Percentiles rank a stretch among this genome's conserved stretches.
Conservation (phyloP, 148 eudicot species). For the Diospyros kaki region DNA sequence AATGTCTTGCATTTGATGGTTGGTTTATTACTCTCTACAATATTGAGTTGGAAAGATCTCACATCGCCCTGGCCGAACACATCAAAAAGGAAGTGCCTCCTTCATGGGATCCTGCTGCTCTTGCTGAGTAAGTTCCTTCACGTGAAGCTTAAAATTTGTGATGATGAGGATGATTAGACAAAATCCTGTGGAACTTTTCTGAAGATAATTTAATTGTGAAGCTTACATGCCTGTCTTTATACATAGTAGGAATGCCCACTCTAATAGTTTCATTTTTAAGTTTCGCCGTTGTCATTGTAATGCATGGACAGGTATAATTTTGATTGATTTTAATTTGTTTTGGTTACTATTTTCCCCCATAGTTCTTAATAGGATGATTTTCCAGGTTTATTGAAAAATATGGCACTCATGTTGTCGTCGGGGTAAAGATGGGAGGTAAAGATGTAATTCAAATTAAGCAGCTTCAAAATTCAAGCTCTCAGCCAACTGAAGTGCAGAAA, state of each 20-base stretch:
- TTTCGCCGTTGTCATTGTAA: not conserved
- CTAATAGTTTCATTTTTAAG: not conserved
- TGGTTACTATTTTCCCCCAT: not conserved
- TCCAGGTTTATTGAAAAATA: slow-evolving; percentile 89
- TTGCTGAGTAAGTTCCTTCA: slow-evolving; percentile 65
- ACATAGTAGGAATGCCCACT: not conserved
- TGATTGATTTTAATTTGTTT: not conserved
- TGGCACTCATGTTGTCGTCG: slow-evolving; percentile 89
- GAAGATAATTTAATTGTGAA: not conserved
- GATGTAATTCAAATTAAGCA: slow-evolving; percentile 89
- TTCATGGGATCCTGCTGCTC: slow-evolving; percentile 84
- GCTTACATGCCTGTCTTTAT: not conserved
- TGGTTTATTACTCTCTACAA: slow-evolving; percentile 80
- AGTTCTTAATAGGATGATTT: slow-evolving; percentile 10
- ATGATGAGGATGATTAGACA: not conserved
- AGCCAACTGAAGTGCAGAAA: slow-evolving; percentile 65
- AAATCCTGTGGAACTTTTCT: too few species aligned
- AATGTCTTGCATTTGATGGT: slow-evolving; percentile 83
- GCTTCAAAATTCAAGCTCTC: slow-evolving; percentile 55
- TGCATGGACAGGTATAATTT: not conserved
- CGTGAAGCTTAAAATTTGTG: slow-evolving; percentile 1
- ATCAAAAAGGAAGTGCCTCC: slow-evolving; percentile 83
- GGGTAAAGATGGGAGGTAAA: slow-evolving; percentile 97
- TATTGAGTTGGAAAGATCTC: slow-evolving; percentile 68
- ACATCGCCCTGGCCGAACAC: slow-evolving; percentile 55